These are phyloP conservation scores for Echites panduratus DNA, from an alignment of 257 asterid genomes.

Conservation along the genomic window DNA sequence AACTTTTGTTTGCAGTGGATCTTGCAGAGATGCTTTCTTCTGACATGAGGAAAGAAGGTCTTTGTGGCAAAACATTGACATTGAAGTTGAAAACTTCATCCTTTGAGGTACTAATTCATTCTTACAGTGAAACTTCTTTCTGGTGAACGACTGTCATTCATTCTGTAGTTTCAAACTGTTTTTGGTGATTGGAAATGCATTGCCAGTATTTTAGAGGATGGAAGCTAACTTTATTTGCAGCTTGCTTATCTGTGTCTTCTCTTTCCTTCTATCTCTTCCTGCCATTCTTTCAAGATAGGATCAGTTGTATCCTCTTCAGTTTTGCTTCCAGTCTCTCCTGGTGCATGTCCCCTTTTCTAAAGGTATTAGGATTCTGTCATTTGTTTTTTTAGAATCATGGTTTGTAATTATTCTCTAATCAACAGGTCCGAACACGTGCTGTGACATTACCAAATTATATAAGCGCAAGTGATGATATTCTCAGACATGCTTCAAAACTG, in stretches of 20 bases:
- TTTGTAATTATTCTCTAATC: constrained; percentile 19
- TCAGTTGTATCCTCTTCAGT: background rate
- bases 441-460: constrained; percentile 64
- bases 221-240: background rate
- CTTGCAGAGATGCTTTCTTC: constrained; percentile 80
- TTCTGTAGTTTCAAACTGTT: background rate
- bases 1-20: constrained; percentile 49
- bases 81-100: constrained; percentile 78
- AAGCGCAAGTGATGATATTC: constrained; percentile 65
- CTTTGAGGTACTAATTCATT: constrained; percentile 59
- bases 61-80: constrained; percentile 81
- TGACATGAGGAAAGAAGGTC: constrained; percentile 73
- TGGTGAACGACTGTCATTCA: background rate
- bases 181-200: background rate
- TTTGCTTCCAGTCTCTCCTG: background rate
- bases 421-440: constrained; percentile 87
- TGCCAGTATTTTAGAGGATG: background rate
- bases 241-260: background rate
- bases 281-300: background rate
- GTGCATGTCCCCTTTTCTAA: background rate
- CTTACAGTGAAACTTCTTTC: background rate
- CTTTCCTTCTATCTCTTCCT: background rate
- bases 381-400: constrained; percentile 5
- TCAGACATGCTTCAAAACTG: constrained; percentile 79
- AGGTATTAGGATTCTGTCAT: background rate